Evolutionary conservation across 805 yeast species (phyloP), one percentile per base, ranked within the genome.

Genomic region (Cyberlindnera xishuangbannaensis): DNA sequence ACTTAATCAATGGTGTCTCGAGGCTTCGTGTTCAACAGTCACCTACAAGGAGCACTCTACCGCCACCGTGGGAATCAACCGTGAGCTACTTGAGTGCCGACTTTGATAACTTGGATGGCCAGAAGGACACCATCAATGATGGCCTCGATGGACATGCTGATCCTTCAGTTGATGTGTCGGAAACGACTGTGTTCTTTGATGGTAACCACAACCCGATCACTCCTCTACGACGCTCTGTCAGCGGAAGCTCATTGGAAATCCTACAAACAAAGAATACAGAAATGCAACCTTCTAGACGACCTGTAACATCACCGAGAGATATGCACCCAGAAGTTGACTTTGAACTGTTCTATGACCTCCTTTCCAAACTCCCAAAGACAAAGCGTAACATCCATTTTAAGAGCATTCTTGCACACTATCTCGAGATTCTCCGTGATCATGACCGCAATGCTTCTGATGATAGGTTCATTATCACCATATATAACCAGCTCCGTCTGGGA

Each of bases 241-340:
- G 54, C 18, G 54, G 49, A 9, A 41, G 46, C 21, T 50, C 55
- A 2, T 25, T 49, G 35, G 47, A 42, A 8, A 10, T 45, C n/a
- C 28, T 33, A 9, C 23, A 9, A 14, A 30, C 34, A 3, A 22
- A 28, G 13, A 35, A 27, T 26, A 33, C 20, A 17, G 33, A 26
- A 9, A 9, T 13, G 9, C n/a, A n/a, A n/a, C 15, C 9, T 13
- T 10, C 13, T 13, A 8, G 14, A 9, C 23, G 23, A 9, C 15
- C 26, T 12, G 26, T 9, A 11, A n/a, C 7, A 12, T 7, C 9
- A 24, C 14, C 9, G 13, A 11, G 11, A 19, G 26, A 24, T 7
- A 15, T 7, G 26, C 7, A 8, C 7, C 15, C 13, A 7, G 15
- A 7, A 10, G 15, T 24, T 12, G 49, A 45, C 28, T 16, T 36